Conservation (phyloP, 345 rosid genomes). For the Pistacia integerrima region DNA sequence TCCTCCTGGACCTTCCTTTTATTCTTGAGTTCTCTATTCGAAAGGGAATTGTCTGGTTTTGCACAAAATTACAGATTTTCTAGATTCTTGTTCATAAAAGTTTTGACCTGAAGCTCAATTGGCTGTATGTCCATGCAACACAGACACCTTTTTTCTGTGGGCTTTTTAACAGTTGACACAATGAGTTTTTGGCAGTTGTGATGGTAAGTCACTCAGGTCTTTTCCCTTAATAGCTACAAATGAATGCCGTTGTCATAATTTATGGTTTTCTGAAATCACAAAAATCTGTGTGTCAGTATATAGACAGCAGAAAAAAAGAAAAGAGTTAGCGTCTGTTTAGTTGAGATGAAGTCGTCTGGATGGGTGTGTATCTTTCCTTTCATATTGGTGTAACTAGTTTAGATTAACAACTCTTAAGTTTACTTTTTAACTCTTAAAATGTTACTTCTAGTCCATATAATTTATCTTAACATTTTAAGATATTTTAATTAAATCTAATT, state of each 20-base stretch:
- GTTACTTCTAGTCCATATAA: too few relatives aligned
- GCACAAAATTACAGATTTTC: neutral
- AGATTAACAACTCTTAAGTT: too few relatives aligned
- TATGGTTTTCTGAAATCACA: constrained; percentile 18
- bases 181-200: constrained; percentile 17
- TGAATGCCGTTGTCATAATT: constrained; percentile 16
- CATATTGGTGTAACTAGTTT: constrained; percentile 4
- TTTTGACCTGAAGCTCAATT: constrained; percentile 7
- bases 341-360: too few relatives aligned
- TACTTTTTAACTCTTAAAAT: too few relatives aligned
- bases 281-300: neutral
- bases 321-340: too few relatives aligned
- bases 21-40: neutral
- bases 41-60: neutral
- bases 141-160: constrained; percentile 6
- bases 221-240: constrained; percentile 12
- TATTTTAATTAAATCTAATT: too few relatives aligned
- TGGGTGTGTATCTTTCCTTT: constrained; percentile 1
- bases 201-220: constrained; percentile 28
- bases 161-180: constrained; percentile 15
- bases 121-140: constrained; percentile 12
- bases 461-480: too few relatives aligned
- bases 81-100: constrained; percentile 8
- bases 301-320: too few relatives aligned
- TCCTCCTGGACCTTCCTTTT: neutral